These are phyloP conservation scores for Botrytis fragariae DNA, from an alignment of 2,329 filamentous ascomycete species.

Conservation along the genomic window DNA sequence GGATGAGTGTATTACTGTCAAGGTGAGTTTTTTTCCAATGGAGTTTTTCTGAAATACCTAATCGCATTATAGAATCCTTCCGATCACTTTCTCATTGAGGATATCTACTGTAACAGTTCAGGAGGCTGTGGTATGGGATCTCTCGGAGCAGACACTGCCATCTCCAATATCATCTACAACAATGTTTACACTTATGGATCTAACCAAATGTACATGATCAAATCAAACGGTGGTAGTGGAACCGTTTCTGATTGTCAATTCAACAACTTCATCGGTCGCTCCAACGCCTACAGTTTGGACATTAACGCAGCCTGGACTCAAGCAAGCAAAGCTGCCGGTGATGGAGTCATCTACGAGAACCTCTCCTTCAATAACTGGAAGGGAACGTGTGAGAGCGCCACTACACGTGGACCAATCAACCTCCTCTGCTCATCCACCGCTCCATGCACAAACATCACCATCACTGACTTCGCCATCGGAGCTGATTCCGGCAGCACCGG, in stretches of 20 bases:
- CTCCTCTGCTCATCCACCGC: constrained; percentile 49
- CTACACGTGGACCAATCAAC: constrained; percentile 51
- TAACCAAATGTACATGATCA: constrained; percentile 64
- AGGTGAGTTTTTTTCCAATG: constrained; percentile 35
- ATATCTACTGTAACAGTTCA: constrained; percentile 60
- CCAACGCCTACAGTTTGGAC: constrained; percentile 52
- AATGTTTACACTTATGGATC: constrained; percentile 55
- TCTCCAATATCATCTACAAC: constrained; percentile 53
- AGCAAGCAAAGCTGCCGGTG: constrained; percentile 43
- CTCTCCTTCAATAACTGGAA: constrained; percentile 56
- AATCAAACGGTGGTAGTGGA: constrained; percentile 57
- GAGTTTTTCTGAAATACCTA: constrained; percentile 34
- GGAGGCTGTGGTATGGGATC: constrained; percentile 59
- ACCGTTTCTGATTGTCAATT: constrained; percentile 50
- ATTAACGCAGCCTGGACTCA: constrained; percentile 56
- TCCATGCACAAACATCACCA: constrained; percentile 52
- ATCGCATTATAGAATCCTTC: constrained; percentile 45
- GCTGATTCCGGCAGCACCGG: constrained; percentile 46
- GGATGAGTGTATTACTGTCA: constrained; percentile 59
- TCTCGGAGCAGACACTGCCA: constrained; percentile 47
- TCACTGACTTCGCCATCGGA: constrained; percentile 53
- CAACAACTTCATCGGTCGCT: constrained; percentile 59
- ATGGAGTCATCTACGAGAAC: constrained; percentile 52
- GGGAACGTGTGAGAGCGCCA: constrained; percentile 51
- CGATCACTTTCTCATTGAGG: constrained; percentile 58